Evolutionary conservation across 1,139 yeast species (phyloP), one percentile per base, ranked within the genome.

Genomic region (Barnettozyma hawaiiensis): DNA sequence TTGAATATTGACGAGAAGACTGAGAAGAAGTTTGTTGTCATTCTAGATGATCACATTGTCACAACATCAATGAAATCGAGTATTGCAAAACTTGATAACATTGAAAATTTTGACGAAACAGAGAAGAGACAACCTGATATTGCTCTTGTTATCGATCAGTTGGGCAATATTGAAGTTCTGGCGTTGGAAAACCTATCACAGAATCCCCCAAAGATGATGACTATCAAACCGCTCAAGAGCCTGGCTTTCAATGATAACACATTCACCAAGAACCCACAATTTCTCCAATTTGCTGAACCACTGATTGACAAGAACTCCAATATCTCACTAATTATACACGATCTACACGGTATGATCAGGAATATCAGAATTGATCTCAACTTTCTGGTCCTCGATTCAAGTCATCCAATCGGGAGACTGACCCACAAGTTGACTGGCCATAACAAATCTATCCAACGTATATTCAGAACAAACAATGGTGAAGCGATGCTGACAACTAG

Each of bases 401-500:
- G 33, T 20, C 34, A 44, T 7, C 43, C 50, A 5, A 35, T 54
- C 16, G 62, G 60, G 14, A 43, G 48, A 19, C 43, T 74, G 11
- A 64, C 67, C 31, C 71, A 76, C 53, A 81, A 83, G 53, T 75
- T 81, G 44, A 89, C 94, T 6, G 97, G 97, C 1, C 96, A 87
- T 55, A 74, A 79, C 42, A 89, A 87, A 58, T 84, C 96, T 0
- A 80, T 90, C 18, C 76, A 78, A 51, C 73, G 71, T 42, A 61
- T 90, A 1, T 65, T 76, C 15, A 76, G 89, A 53, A 82, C 95
- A 1, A 63, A 73, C 5, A 76, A 77, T 54, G 87, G 87, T 21
- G 66, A 69, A 22, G 71, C 81, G 0, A 58, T 79, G 44, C 58
- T 80, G n/a, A 73, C 84, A 2, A 54, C 66, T 3, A 70, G 77